Evolutionary conservation across 75 land plant species (phyloP).

Genomic region (Isoetes taiwanensis): DNA sequence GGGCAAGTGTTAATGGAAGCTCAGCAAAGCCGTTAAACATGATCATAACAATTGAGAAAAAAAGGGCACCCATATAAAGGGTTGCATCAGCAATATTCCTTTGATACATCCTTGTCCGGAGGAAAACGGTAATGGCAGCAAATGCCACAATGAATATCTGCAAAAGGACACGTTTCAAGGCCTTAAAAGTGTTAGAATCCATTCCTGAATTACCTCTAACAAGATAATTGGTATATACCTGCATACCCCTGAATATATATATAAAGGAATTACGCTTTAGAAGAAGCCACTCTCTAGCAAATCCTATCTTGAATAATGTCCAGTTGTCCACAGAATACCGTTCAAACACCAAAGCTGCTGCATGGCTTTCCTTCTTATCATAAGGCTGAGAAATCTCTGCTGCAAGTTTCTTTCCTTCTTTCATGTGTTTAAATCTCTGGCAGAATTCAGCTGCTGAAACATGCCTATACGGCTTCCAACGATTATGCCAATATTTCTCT

Average conservation of each 20-base stretch:
- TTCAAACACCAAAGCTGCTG: constrained; percentile 49
- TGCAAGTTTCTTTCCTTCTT: constrained; percentile 38
- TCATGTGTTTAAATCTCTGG: constrained; percentile 44
- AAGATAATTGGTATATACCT: too few species aligned
- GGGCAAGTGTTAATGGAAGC: constrained; percentile 39
- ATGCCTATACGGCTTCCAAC: constrained; percentile 43
- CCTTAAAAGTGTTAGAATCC: too few species aligned
- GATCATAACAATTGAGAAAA: constrained; percentile 45
- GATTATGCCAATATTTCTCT: constrained; percentile 76
- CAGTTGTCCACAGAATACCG: constrained; percentile 37
- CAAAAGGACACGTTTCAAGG: too few species aligned
- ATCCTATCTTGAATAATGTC: constrained; percentile 54
- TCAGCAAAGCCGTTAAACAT: constrained; percentile 93
- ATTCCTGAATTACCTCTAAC: too few species aligned
- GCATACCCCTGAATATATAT: constrained; percentile 39
- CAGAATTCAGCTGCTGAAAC: constrained; percentile 58
- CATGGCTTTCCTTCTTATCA: constrained; percentile 41
- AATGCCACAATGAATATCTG: constrained; percentile 53
- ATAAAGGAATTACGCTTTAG: constrained; percentile 76
- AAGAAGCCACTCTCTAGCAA: constrained; percentile 64
- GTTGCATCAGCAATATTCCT: constrained; percentile 34
- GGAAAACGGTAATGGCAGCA: constrained; percentile 52
- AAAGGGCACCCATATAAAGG: constrained; percentile 45
- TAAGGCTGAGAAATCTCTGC: constrained; percentile 50
- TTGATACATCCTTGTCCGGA: constrained; percentile 44